phyloP scores from a whole-genome alignment of 495 filamentous ascomycete species.

The Neurospora sp. region DNA sequence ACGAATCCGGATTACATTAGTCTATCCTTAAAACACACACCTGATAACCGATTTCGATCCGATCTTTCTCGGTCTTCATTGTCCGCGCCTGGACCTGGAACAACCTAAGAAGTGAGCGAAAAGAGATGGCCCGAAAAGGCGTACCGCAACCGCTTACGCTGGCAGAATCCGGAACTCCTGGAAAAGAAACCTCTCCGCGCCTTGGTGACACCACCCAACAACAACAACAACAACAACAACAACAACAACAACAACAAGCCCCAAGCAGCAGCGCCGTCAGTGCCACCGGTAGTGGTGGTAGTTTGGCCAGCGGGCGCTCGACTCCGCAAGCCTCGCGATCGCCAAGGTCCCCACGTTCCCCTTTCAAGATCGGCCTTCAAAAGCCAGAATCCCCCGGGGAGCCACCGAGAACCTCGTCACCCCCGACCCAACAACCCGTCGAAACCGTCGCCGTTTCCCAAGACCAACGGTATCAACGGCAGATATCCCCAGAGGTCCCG shows the following conservation, averaged over 20 bases:
- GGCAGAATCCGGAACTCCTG: constrained; percentile 25
- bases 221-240: constrained; percentile 4
- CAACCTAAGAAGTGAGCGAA: background rate
- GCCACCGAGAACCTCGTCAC: constrained; percentile 9
- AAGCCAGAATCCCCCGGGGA: constrained; percentile 23
- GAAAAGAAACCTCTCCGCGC: constrained; percentile 16
- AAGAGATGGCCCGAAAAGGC: constrained; percentile 44
- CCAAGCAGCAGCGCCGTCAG: background rate
- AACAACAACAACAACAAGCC: background rate
- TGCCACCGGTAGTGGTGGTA: background rate
- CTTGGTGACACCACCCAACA: constrained; percentile 26
- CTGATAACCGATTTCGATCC: background rate
- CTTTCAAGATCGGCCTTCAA: constrained; percentile 34
- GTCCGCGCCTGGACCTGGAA: constrained; percentile 5
- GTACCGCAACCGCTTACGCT: constrained; percentile 44
- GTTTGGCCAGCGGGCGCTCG: constrained; percentile 1
- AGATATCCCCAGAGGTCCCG: constrained; percentile 4
- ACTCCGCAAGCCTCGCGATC: constrained; percentile 32
- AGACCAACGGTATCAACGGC: constrained; percentile 5
- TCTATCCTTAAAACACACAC: background rate
- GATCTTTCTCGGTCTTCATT: background rate
- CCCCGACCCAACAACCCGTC: background rate
- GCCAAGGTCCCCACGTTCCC: constrained; percentile 43
- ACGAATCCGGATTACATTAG: background rate
- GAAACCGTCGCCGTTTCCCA: background rate